Evolutionary conservation across 163 green algal species (phyloP).

Genomic region (Coccomyxa subellipsoidea): DNA sequence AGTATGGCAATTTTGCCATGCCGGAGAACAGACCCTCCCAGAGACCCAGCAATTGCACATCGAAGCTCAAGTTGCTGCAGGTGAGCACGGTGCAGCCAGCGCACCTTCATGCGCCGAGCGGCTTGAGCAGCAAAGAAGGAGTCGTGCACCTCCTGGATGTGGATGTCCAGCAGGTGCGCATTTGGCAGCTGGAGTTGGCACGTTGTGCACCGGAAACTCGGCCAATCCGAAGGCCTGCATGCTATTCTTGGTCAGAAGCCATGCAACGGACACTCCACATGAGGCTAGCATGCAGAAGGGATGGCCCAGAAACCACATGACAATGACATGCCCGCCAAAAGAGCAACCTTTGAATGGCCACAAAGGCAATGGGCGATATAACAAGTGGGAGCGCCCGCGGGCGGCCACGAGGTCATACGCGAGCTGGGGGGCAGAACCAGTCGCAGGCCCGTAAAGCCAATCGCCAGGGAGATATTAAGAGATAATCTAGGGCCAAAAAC

Average conservation of each 20-base stretch:
- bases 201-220: constrained; percentile 25
- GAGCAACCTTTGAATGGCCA: background rate
- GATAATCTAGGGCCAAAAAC: too few relatives aligned
- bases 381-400: too few relatives aligned
- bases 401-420: too few relatives aligned
- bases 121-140: constrained; percentile 52
- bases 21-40: background rate
- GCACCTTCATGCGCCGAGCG: constrained; percentile 27
- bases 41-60: constrained; percentile 19
- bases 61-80: background rate
- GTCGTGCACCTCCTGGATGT: constrained; percentile 48
- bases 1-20: too few relatives aligned
- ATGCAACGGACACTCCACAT: background rate
- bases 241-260: background rate
- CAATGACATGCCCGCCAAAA: background rate
- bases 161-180: constrained; percentile 36
- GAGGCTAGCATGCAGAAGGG: background rate
- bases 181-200: constrained; percentile 37
- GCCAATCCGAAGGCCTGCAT: constrained; percentile 4
- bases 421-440: too few relatives aligned
- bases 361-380: background rate
- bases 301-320: too few relatives aligned
- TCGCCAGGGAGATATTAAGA: too few relatives aligned
- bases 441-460: too few relatives aligned
- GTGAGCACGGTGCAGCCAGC: background rate